Evolutionary conservation across 1,284 basidiomycete species (phyloP).

Genomic region (Pseudozyma thailandica): DNA sequence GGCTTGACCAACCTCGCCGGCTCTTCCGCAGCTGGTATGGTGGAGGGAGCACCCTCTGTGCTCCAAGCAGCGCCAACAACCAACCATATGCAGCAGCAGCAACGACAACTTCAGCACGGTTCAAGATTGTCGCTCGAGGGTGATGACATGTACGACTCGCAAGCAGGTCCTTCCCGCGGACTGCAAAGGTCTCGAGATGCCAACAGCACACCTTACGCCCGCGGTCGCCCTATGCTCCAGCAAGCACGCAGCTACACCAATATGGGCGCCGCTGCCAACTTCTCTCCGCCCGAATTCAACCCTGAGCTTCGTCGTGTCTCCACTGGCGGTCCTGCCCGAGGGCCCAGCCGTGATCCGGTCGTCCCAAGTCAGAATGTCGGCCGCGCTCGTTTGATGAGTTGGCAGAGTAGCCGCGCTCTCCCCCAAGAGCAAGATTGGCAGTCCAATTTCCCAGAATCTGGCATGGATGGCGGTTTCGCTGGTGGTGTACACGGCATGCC

Average conservation of each 20-base stretch:
- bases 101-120: conserved; percentile 9
- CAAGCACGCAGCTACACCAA: conserved; percentile 23
- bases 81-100: conserved; percentile 24
- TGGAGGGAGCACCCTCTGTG: conserved; percentile 30
- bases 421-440: conserved; percentile 33
- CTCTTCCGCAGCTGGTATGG: conserved; percentile 12
- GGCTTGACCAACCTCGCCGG: conserved; percentile 10
- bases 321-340: conserved; percentile 16
- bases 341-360: conserved; percentile 29
- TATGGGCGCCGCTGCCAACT: conserved; percentile 8
- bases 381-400: conserved; percentile 43
- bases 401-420: conserved; percentile 28
- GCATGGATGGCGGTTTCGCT: conserved; percentile 12
- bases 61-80: conserved; percentile 26
- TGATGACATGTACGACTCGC: conserved; percentile 36
- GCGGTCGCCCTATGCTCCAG: conserved; percentile 20
- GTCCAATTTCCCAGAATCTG: conserved; percentile 18
- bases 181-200: conserved; percentile 29
- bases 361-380: conserved; percentile 44
- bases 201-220: conserved; percentile 30
- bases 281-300: conserved; percentile 32
- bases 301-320: conserved; percentile 37
- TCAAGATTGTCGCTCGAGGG: conserved; percentile 17
- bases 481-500: conserved; percentile 10
- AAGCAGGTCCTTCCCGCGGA: conserved; percentile 41